Percentiles rank a stretch among this genome's conserved stretches.
phyloP scores from a whole-genome alignment of 75 land plant species.

The Pinus tabuliformis region DNA sequence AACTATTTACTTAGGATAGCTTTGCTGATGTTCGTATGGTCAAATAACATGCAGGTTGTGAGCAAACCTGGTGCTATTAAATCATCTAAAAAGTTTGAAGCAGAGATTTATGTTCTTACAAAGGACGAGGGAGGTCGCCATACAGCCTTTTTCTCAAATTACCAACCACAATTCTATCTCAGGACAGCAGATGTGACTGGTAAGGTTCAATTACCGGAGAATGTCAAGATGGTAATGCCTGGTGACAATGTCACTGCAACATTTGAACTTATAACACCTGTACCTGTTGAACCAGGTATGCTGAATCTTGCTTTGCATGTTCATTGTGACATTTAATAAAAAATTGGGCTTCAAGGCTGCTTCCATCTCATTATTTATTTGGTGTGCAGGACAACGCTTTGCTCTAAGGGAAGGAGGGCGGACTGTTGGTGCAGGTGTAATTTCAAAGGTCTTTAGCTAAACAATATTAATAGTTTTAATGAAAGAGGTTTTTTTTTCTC shows the following conservation, averaged over 20 bases:
- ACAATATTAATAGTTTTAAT: background rate
- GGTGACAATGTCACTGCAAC: constrained; percentile 93
- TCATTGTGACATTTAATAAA: background rate
- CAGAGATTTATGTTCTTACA: constrained; percentile 94
- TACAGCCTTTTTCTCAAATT: constrained; percentile 94
- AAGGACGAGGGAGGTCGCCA: constrained; percentile 99
- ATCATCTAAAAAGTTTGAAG: constrained; percentile 86
- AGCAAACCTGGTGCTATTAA: constrained; percentile 88
- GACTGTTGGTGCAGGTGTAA: constrained; percentile 96
- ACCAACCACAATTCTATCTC: constrained; percentile 91
- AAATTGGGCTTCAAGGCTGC: background rate
- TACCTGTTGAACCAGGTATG: constrained; percentile 85
- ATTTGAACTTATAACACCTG: constrained; percentile 81
- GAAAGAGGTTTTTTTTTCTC: background rate
- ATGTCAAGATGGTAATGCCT: constrained; percentile 99
- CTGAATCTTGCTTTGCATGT: background rate
- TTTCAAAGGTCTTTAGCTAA: constrained; percentile 73
- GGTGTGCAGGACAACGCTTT: constrained; percentile 83
- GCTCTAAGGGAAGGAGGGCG: constrained; percentile 96
- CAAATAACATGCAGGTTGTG: constrained; percentile 56
- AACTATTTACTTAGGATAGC: background rate
- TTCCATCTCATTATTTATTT: background rate
- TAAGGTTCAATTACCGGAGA: constrained; percentile 87
- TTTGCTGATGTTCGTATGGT: background rate
- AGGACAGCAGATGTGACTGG: constrained; percentile 97